Base-by-base conservation (phyloP, 345 rosid genomes). In the Ailanthus altissimus region DNA sequence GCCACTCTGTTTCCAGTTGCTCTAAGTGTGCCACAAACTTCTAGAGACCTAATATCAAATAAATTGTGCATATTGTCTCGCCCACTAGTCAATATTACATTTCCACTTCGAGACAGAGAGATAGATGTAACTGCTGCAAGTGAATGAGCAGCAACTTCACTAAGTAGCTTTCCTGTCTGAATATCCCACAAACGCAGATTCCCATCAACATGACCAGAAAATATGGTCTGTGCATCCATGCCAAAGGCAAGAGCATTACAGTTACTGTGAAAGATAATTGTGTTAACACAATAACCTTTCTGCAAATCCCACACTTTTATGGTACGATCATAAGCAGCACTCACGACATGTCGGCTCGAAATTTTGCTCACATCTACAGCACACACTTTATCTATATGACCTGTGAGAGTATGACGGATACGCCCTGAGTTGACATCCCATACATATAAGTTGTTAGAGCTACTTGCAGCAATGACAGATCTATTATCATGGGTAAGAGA, bases 161-260 rank as follows among this genome's bases (percentile, higher is more conserved):
- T 87, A 5, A 92, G 89, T 78, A 89, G 83, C 83, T 87, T 96
- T 73, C 97, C 98, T 0, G 97, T 77, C 70, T 92, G 99, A 77
- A 93, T 89, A 84, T 93, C 97, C 99, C 98, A 96, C 63, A 93
- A 71, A 28, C 98, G 95, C 58, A 96, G 92, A 86, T 93, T 91
- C 80, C 99, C 99, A 74, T 96, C 99, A 69, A 91, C 86, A 81
- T 96, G 99, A 57, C 99, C 99, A 1, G 99, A 93, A 84, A 93
- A 96, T 76, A 96, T 87, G 10, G 97, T 92, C 77, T 85, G 94
- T 59, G 98, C 99, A 71, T 93, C 99, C 75, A 81, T 84, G 84
- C 94, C 89, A 86, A 96, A 86, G 84, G 89, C 88, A 63, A 89
- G 83, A 73, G 99, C 83, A 80, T 93, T 96, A 89, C 99, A 93